Conservation (phyloP, 1,284 basidiomycete genomes). For the Garcileccinum viscosum region DNA sequence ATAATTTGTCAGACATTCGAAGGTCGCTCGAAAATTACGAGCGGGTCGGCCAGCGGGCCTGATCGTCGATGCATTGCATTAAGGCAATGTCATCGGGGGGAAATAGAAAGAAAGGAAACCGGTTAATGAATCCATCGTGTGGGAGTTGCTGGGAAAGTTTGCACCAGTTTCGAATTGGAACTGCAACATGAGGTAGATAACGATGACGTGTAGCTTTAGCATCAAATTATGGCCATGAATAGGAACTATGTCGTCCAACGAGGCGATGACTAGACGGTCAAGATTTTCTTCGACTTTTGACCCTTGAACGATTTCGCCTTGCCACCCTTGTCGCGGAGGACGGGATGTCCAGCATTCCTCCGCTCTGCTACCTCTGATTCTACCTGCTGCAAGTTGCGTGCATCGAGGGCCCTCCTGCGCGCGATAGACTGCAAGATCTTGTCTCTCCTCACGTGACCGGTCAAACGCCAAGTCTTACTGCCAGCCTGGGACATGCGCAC, state of each 20-base stretch:
- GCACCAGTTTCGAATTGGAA: background rate
- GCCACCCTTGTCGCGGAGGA: constrained; percentile 29
- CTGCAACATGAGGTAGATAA: background rate
- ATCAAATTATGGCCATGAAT: constrained; percentile 9
- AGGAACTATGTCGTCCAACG: background rate
- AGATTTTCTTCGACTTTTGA: constrained; percentile 10
- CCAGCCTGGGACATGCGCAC: constrained; percentile 55
- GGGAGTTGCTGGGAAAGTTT: background rate
- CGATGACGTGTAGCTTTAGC: constrained; percentile 34
- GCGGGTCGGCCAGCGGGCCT: constrained; percentile 20
- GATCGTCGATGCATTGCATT: constrained; percentile 10
- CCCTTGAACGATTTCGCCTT: constrained; percentile 6
- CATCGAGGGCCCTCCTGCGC: constrained; percentile 33
- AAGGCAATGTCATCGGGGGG: constrained; percentile 2
- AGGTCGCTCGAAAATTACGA: constrained; percentile 38
- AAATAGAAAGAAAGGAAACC: background rate
- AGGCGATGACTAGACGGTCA: constrained; percentile 13
- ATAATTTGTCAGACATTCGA: constrained; percentile 36
- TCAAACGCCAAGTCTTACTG: constrained; percentile 52
- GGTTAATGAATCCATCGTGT: background rate
- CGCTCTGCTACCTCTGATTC: constrained; percentile 30
- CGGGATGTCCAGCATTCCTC: constrained; percentile 27
- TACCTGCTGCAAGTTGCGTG: constrained; percentile 28
- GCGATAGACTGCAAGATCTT: constrained; percentile 48
- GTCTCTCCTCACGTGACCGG: constrained; percentile 47